phyloP scores from a whole-genome alignment of 768 basidiomycete species.

The Fomitopsis serialis region DNA sequence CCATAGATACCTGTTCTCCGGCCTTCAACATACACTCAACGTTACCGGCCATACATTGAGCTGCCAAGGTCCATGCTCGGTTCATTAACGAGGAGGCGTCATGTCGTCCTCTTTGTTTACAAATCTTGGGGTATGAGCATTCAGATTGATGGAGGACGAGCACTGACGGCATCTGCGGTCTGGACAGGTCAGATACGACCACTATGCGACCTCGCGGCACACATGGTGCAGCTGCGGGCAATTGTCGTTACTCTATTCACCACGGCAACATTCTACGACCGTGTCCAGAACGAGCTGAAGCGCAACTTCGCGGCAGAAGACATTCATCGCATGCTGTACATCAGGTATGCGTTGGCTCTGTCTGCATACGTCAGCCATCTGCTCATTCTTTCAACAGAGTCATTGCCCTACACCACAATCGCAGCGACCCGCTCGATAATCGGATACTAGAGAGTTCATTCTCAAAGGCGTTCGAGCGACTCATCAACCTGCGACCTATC shows the following conservation, averaged over 20 bases:
- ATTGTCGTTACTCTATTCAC: slow-evolving; percentile 9
- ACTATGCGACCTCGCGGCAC: slow-evolving; percentile 5
- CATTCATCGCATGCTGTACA: not conserved
- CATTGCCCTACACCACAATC: slow-evolving; percentile 1
- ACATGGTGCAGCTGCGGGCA: slow-evolving; percentile 8
- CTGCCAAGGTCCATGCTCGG: not conserved
- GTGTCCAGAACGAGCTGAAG: slow-evolving; percentile 6
- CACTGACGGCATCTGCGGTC: not conserved
- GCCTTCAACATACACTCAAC: not conserved
- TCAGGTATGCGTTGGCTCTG: slow-evolving; percentile 2
- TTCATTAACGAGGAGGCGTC: not conserved
- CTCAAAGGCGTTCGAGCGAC: slow-evolving; percentile 4
- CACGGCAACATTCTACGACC: slow-evolving; percentile 1
- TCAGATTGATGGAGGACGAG: not conserved
- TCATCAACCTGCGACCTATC: slow-evolving; percentile 1
- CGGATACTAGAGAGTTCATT: slow-evolving; percentile 5
- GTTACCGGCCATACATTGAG: not conserved
- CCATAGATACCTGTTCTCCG: not conserved
- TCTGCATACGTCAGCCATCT: not conserved
- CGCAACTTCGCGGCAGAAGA: slow-evolving; percentile 5
- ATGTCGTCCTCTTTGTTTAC: slow-evolving; percentile 1
- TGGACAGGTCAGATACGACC: slow-evolving; percentile 14
- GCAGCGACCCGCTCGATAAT: not conserved
- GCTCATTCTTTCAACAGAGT: slow-evolving; percentile 1
- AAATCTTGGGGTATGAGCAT: slow-evolving; percentile 5